Base-by-base conservation (phyloP, 2,329 filamentous ascomycete genomes). In the Thermothelomyces thermophilus region DNA sequence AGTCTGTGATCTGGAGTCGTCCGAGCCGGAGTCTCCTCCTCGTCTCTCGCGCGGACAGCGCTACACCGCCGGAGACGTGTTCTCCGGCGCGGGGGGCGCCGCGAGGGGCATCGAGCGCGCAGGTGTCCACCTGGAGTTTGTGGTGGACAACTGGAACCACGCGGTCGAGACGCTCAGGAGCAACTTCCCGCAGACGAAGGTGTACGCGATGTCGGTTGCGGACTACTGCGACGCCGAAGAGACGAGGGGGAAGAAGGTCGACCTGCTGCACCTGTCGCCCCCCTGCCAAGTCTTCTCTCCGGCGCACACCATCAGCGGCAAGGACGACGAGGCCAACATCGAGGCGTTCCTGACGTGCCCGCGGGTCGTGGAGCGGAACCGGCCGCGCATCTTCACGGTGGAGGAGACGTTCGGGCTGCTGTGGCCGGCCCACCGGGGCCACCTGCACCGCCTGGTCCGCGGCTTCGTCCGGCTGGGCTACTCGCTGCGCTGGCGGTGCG, bases 281-380 rank as follows among this genome's bases (percentile, higher is more conserved):
- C 87, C 88, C 0, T 94, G 89, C 49, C 86, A 91, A 57, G 80
- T 76, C 2, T 90, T 83, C 63, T 90, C 86, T 0, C 79, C 81
- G 0, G 84, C 83, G 0, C 83, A 94, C 52, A 90, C 86, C 0
- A 63, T 73, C 0, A 57, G 66, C 0, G 76, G 77, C 0, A 69
- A 69, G 6, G 73, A 82, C 19, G 83, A 90, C 40, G 84, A 86
- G 1, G 72, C 68, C 0, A 93, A 94, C 57, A 80, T 79, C 0
- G 80, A 81, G 1, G 74, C 74, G 0, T 61, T 83, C 0, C 79
- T 76, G 54, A 68, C 73, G 0, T 79, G 78, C 45, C 67, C 71
- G 1, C 64, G 75, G 3, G 64, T 90, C 0, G 67, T 91, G 0
- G 66, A 74, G 5, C 75, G 75, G 31, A 64, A 76, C 0, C 76